Conservation (phyloP, 75 land plant species). For the Cryptomeria japonica region DNA sequence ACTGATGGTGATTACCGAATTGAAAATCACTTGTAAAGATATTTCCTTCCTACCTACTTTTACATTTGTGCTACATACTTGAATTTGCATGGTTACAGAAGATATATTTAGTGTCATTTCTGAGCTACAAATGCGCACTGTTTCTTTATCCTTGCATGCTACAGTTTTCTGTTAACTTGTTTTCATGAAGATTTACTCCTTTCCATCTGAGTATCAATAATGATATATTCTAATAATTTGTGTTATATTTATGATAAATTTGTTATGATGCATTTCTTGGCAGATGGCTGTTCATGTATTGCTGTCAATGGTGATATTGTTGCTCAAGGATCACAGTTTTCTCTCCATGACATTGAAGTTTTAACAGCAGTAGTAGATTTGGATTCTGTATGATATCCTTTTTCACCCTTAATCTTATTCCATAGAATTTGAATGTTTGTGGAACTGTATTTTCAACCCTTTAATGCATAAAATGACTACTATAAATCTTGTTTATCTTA, state of each 20-base stretch:
- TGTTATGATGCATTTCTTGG: neutral
- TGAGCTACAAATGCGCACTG: neutral
- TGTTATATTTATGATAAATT: neutral
- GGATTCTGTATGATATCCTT: constrained; percentile 70
- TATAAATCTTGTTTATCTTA: neutral
- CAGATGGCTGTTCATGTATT: constrained; percentile 92
- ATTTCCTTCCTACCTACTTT: neutral
- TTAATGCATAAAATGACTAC: neutral
- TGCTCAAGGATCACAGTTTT: constrained; percentile 98
- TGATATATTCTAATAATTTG: neutral
- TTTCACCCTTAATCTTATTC: neutral
- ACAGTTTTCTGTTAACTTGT: neutral
- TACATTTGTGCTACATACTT: neutral
- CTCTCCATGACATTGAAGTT: constrained; percentile 90
- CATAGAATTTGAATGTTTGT: neutral
- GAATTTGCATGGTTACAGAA: neutral
- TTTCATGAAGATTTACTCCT: neutral
- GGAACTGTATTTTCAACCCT: neutral
- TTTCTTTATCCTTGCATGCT: neutral
- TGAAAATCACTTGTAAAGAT: neutral
- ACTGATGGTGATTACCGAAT: neutral
- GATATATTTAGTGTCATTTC: neutral
- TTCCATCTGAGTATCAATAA: neutral
- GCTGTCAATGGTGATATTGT: constrained; percentile 96
- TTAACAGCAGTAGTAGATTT: constrained; percentile 80